Percentiles rank a stretch among this genome's conserved stretches.
These are phyloP conservation scores for Globisporangium carolinianum DNA, from an alignment of 352 stramenopile species.

Conservation along the genomic window DNA sequence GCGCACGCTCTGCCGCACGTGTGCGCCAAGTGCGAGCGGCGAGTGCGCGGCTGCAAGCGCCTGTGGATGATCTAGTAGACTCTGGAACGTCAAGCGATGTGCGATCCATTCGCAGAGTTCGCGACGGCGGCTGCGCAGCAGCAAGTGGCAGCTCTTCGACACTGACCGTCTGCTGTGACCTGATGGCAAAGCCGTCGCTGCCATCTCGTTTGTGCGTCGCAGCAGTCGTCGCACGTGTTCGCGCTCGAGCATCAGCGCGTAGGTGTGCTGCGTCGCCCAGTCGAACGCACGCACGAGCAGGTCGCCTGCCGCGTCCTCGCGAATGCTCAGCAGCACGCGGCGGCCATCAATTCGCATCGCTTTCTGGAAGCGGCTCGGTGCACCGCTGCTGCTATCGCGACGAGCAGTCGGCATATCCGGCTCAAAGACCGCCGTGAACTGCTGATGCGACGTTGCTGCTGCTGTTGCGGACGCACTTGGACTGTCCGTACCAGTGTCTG, in stretches of 20 bases:
- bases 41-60: constrained; percentile 26
- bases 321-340: constrained; percentile 39
- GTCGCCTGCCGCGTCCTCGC: constrained; percentile 31
- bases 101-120: constrained; percentile 51
- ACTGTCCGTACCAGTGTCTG: no score
- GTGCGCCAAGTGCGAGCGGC: constrained; percentile 27
- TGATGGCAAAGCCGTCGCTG: neutral
- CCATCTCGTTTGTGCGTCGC: constrained; percentile 2
- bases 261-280: constrained; percentile 25
- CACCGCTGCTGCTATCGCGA: neutral
- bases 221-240: constrained; percentile 37
- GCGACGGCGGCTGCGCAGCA: constrained; percentile 30
- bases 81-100: constrained; percentile 47
- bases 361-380: constrained; percentile 19
- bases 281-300: constrained; percentile 42
- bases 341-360: constrained; percentile 28
- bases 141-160: constrained; percentile 7
- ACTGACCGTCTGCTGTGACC: constrained; percentile 1
- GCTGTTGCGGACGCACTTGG: no score
- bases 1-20: constrained; percentile 43
- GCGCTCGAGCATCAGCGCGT: constrained; percentile 38
- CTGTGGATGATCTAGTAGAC: constrained; percentile 48
- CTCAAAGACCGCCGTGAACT: constrained; percentile 3
- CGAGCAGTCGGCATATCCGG: neutral
- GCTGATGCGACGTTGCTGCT: no score